A percentile compares a stretch with the other conserved stretches of the same genome.
These are phyloP conservation scores for Metarhizium guizhouense DNA, from an alignment of 2,329 filamentous ascomycete species.

Conservation along the genomic window DNA sequence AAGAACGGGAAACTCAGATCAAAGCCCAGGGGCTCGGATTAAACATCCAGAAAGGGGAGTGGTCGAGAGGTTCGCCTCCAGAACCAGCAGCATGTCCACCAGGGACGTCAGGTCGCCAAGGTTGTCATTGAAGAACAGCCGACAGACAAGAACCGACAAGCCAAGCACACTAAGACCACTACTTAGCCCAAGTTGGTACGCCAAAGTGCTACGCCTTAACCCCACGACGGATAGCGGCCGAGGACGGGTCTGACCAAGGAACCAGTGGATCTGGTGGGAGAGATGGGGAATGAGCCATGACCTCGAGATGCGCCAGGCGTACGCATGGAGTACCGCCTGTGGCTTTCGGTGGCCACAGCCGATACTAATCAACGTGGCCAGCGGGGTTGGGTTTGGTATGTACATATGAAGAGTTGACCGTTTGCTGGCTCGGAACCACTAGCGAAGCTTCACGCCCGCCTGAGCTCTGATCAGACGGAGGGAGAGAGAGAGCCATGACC, in stretches of 20 bases:
- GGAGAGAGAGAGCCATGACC: neutral
- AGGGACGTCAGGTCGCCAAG: constrained; percentile 4
- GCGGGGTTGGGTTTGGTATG: neutral
- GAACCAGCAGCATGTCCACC: constrained; percentile 9
- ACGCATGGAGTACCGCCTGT: neutral
- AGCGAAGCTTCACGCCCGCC: neutral
- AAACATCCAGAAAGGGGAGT: constrained; percentile 30
- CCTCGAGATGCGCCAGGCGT: neutral
- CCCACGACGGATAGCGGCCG: constrained; percentile 6
- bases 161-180: neutral
- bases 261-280: constrained; percentile 7
- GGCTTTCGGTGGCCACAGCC: neutral
- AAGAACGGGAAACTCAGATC: constrained; percentile 13
- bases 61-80: constrained; percentile 21
- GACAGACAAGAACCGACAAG: neutral
- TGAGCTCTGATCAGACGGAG: neutral
- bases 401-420: neutral
- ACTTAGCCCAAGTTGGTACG: neutral
- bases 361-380: neutral
- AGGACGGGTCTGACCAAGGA: constrained; percentile 6
- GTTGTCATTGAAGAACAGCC: constrained; percentile 2
- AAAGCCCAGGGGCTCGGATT: constrained; percentile 26
- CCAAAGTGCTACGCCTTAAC: neutral
- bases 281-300: constrained; percentile 3
- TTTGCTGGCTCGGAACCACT: neutral